phyloP scores from a whole-genome alignment of 495 filamentous ascomycete species.

The Penicillium waksmanii region DNA sequence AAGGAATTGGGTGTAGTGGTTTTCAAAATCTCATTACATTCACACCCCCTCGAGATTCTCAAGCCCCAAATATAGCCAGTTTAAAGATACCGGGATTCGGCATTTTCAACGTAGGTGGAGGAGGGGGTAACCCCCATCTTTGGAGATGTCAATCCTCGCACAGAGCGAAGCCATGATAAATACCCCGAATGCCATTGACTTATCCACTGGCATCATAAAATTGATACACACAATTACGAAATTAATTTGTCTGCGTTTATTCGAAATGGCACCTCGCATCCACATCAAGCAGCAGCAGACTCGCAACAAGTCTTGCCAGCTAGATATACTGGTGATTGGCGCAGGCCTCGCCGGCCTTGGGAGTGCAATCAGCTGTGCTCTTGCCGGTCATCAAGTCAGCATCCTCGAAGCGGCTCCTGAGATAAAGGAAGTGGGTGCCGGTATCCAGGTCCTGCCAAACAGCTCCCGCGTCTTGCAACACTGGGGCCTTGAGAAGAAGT shows the following conservation, averaged over 20 bases:
- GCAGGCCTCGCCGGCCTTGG: constrained; percentile 68
- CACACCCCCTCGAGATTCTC: background rate
- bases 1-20: background rate
- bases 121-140: constrained; percentile 25
- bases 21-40: background rate
- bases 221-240: background rate
- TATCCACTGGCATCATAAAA: background rate
- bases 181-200: constrained; percentile 5
- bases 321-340: constrained; percentile 56
- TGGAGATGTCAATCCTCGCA: constrained; percentile 2
- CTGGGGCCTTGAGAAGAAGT: constrained; percentile 55
- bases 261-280: constrained; percentile 26
- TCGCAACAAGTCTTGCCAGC: constrained; percentile 19
- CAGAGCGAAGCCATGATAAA: constrained; percentile 11
- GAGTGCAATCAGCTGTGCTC: constrained; percentile 60
- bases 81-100: constrained; percentile 15
- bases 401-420: constrained; percentile 63
- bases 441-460: constrained; percentile 61
- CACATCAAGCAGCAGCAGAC: constrained; percentile 23
- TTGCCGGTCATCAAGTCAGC: constrained; percentile 62
- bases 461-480: constrained; percentile 55
- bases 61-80: constrained; percentile 10
- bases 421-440: constrained; percentile 57
- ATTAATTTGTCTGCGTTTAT: background rate
- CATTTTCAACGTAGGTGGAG: background rate